phyloP scores from a whole-genome alignment of 73 alveolate species.

The Durusdinium trenchii region DNA sequence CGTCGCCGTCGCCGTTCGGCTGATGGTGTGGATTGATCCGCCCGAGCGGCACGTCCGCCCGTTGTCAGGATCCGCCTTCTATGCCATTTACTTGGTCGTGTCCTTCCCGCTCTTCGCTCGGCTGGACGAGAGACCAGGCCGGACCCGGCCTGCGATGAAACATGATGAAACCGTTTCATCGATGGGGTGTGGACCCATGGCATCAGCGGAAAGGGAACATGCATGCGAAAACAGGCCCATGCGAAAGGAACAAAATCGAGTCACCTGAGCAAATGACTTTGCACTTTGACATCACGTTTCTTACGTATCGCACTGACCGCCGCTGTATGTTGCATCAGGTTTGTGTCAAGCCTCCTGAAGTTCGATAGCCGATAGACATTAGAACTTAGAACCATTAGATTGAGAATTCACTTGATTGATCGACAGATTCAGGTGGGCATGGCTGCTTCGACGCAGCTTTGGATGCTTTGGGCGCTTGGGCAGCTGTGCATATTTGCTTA shows the following conservation, averaged over 20 bases:
- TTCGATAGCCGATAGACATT: too few species aligned
- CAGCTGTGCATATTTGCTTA: slow-evolving; percentile 15
- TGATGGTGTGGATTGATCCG: background rate
- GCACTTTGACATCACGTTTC: background rate
- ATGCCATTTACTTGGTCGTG: slow-evolving; percentile 48
- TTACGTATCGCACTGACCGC: too few species aligned
- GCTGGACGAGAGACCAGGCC: slow-evolving; percentile 71
- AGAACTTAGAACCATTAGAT: too few species aligned
- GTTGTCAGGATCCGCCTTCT: slow-evolving; percentile 70
- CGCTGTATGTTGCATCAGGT: background rate
- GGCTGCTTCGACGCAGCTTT: slow-evolving; percentile 13
- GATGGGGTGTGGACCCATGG: too few species aligned
- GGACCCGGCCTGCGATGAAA: background rate
- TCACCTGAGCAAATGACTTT: background rate
- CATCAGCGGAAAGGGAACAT: background rate
- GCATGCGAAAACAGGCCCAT: background rate
- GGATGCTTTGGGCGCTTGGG: slow-evolving; percentile 66
- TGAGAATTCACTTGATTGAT: too few species aligned
- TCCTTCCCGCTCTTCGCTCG: slow-evolving; percentile 76
- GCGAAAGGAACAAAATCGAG: background rate
- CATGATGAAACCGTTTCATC: background rate
- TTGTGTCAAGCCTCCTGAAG: background rate
- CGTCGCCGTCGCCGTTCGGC: too few species aligned
- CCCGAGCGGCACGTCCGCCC: background rate
- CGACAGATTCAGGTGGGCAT: background rate